Conservation (phyloP, 768 basidiomycete genomes). For the Mycena chlorophos region DNA sequence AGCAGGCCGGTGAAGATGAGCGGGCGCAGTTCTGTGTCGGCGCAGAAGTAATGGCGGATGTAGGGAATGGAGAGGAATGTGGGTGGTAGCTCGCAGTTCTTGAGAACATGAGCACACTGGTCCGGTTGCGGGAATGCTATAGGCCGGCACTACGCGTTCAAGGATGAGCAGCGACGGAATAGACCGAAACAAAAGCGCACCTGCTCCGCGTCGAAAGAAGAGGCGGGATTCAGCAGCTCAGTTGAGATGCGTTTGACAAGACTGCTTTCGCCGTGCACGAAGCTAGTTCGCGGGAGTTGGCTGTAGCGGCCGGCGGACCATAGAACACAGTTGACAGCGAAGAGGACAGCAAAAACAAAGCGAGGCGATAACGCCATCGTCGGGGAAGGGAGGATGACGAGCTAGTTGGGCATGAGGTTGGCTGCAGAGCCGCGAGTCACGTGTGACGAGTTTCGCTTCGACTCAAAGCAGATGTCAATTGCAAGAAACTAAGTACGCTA, state of each 20-base stretch:
- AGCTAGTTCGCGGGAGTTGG: conserved; percentile 28
- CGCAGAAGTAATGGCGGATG: conserved; percentile 70
- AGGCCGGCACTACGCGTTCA: conserved; percentile 59
- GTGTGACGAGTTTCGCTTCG: too few species aligned
- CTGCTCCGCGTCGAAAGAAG: conserved; percentile 24
- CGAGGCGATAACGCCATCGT: conserved; percentile 53
- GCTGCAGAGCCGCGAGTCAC: too few species aligned
- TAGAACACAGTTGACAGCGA: conserved; percentile 60
- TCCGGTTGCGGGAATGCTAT: conserved; percentile 48
- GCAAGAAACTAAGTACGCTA: background rate
- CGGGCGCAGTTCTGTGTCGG: conserved; percentile 54
- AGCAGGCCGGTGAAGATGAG: conserved; percentile 62
- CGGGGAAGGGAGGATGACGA: background rate
- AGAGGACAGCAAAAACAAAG: conserved; percentile 49
- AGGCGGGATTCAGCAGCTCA: conserved; percentile 35
- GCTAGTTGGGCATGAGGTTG: background rate
- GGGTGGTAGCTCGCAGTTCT: conserved; percentile 54
- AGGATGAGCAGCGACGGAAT: background rate
- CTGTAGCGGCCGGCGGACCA: conserved; percentile 65
- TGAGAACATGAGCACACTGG: conserved; percentile 67
- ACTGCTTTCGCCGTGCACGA: conserved; percentile 32
- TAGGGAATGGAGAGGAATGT: conserved; percentile 76
- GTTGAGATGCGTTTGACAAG: conserved; percentile 45
- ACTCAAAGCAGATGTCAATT: background rate
- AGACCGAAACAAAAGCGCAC: conserved; percentile 21